These are phyloP conservation scores for Corymbia calophylla DNA, from an alignment of 441 rosid species.

Conservation along the genomic window DNA sequence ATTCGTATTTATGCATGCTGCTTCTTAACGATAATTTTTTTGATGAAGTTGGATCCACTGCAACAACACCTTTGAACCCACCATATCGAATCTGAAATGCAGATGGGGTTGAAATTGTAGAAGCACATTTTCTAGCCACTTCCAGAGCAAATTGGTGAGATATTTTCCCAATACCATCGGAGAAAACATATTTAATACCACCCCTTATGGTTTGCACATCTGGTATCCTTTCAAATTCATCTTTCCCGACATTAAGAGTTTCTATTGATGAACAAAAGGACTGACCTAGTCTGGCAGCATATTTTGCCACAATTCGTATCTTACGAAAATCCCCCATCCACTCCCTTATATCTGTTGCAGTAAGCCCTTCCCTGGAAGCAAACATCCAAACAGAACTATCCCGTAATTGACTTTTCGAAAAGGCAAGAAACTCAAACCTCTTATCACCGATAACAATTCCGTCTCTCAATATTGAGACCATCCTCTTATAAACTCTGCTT, in stretches of 20 bases:
- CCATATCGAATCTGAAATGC: constrained; percentile 87
- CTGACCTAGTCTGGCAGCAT: constrained; percentile 80
- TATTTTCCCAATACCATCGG: constrained; percentile 77
- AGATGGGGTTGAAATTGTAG: constrained; percentile 33
- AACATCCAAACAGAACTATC: constrained; percentile 76
- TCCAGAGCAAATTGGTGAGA: constrained; percentile 36
- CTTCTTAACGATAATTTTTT: constrained; percentile 45
- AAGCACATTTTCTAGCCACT: constrained; percentile 36
- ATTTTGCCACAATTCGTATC: constrained; percentile 61
- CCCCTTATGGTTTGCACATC: constrained; percentile 14
- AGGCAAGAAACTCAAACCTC: constrained; percentile 66
- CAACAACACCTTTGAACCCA: constrained; percentile 72
- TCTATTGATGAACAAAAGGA: constrained; percentile 64
- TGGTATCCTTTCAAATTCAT: constrained; percentile 29
- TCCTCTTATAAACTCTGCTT: constrained; percentile 36
- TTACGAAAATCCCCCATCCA: constrained; percentile 58
- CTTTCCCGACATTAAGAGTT: constrained; percentile 26
- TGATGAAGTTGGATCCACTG: constrained; percentile 44
- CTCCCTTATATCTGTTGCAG: constrained; percentile 34
- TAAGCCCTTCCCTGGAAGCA: constrained; percentile 41
- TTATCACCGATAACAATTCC: constrained; percentile 54
- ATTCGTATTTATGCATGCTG: constrained; percentile 66
- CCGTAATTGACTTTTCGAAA: constrained; percentile 51
- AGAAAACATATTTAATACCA: constrained; percentile 30
- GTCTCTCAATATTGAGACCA: constrained; percentile 34